These are phyloP conservation scores for Hyphopichia burtonii DNA, from an alignment of 1,139 yeast species.

Conservation along the genomic window DNA sequence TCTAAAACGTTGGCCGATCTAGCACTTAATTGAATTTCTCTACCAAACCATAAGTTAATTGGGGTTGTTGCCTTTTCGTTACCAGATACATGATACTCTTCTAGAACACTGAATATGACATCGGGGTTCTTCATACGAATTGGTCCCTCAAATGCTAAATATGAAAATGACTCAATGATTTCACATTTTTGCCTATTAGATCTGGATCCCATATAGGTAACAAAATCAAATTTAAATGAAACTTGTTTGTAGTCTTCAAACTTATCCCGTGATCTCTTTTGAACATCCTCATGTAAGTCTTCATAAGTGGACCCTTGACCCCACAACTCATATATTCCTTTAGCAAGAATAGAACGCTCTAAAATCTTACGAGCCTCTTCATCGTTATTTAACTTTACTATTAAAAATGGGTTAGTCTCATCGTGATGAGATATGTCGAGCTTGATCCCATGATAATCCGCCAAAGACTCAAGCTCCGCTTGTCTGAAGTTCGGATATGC, in stretches of 20 bases:
- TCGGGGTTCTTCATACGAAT: constrained; percentile 79
- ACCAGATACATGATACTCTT: constrained; percentile 59
- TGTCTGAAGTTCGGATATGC: constrained; percentile 73
- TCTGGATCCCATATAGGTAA: constrained; percentile 71
- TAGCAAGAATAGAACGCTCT: constrained; percentile 64
- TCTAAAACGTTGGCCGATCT: constrained; percentile 66
- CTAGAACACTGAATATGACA: constrained; percentile 68
- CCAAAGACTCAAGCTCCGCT: constrained; percentile 85
- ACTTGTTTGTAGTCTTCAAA: constrained; percentile 33
- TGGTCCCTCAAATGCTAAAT: constrained; percentile 71
- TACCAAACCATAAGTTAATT: constrained; percentile 66
- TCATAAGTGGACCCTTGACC: constrained; percentile 63
- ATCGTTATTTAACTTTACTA: constrained; percentile 62
- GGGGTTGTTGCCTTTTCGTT: constrained; percentile 56
- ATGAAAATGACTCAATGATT: constrained; percentile 70
- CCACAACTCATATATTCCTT: constrained; percentile 84
- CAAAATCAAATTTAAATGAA: constrained; percentile 80
- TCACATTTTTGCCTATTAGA: constrained; percentile 52
- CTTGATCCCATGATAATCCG: constrained; percentile 54
- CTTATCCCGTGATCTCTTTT: constrained; percentile 24
- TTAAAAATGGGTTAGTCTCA: constrained; percentile 66
- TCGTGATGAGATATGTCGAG: constrained; percentile 63
- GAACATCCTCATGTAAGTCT: constrained; percentile 56
- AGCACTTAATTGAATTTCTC: constrained; percentile 65
- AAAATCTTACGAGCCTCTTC: constrained; percentile 66